Percentiles rank a stretch among this genome's conserved stretches.
Conservation (phyloP, 2,329 filamentous ascomycete genomes). For the Alternaria viburni region DNA sequence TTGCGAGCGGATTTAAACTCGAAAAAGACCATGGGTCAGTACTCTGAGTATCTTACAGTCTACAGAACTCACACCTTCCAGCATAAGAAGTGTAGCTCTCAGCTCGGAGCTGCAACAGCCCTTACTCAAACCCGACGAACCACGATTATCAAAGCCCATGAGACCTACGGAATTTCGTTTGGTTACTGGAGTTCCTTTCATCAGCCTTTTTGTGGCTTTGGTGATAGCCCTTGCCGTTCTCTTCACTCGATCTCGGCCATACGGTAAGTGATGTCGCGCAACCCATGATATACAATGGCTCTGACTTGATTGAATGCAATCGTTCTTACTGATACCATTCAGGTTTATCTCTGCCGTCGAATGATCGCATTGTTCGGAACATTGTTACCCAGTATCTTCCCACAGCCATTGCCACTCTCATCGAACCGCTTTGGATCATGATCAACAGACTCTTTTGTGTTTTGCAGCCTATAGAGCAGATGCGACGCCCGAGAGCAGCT, state of each 20-base stretch:
- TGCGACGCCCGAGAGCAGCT: neutral
- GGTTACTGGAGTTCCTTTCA: neutral
- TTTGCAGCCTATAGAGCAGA: neutral
- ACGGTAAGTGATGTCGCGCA: neutral
- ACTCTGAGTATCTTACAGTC: neutral
- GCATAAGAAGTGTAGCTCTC: neutral
- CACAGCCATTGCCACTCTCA: neutral
- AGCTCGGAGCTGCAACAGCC: neutral
- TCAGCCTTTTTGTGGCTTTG: neutral
- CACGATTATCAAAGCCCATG: neutral
- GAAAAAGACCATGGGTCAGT: neutral
- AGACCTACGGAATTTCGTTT: neutral
- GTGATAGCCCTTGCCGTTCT: neutral
- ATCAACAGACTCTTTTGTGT: neutral
- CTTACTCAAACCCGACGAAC: neutral
- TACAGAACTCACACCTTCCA: neutral
- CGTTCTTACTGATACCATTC: neutral
- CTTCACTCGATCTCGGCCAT: neutral
- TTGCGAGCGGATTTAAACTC: neutral
- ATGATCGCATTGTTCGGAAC: neutral
- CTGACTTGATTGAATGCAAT: neutral
- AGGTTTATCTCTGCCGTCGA: neutral
- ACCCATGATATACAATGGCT: neutral
- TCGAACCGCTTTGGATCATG: neutral
- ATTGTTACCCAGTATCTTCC: neutral